Conservation (phyloP, 129 eudicot species). For the Ambrosia trifida region DNA sequence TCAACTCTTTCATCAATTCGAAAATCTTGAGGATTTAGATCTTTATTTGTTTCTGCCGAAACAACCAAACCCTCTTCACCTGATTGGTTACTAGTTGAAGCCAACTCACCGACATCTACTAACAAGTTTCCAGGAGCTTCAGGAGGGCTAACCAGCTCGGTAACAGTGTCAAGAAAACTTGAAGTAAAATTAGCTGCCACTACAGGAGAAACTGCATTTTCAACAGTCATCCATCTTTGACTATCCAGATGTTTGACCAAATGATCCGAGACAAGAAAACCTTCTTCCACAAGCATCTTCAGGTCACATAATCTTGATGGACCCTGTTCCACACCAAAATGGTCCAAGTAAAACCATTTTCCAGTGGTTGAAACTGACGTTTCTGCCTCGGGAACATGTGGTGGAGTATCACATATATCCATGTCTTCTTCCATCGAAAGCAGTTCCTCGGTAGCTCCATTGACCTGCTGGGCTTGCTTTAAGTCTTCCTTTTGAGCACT, state of each 20-base stretch:
- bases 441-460: conserved; percentile 62
- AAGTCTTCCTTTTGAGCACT: conserved; percentile 37
- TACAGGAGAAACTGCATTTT: conserved; percentile 90
- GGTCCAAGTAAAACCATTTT: conserved; percentile 89
- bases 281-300: conserved; percentile 70
- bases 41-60: conserved; percentile 35
- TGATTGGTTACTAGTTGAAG: conserved; percentile 28
- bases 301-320: conserved; percentile 76
- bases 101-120: conserved; percentile 57
- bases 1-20: conserved; percentile 82
- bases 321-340: conserved; percentile 71
- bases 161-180: conserved; percentile 58
- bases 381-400: conserved; percentile 62
- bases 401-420: conserved; percentile 99
- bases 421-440: conserved; percentile 98
- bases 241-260: conserved; percentile 72
- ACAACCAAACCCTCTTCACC: conserved; percentile 35
- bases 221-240: conserved; percentile 97
- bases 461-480: conserved; percentile 47
- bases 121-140: conserved; percentile 85
- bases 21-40: conserved; percentile 37
- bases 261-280: conserved; percentile 83
- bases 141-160: conserved; percentile 79
- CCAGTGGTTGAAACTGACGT: conserved; percentile 49
- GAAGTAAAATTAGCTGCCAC: conserved; percentile 58